Evolutionary conservation across 306 rosid species (phyloP), one percentile per base, ranked within the genome.

Genomic region (Coriaria nepalensis): DNA sequence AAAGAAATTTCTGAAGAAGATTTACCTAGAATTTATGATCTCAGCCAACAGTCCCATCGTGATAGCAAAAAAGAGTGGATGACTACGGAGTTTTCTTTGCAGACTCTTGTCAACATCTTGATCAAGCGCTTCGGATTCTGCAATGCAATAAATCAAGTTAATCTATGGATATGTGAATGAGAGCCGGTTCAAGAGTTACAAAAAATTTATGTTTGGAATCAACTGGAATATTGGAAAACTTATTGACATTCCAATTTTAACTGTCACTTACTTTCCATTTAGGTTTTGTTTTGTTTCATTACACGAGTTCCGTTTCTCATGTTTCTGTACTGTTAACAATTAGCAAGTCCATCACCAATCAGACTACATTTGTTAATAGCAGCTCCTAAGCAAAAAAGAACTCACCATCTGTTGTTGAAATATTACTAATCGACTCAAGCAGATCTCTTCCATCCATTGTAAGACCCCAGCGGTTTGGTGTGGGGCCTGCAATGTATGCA

Each of bases 381-480:
- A 15, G 53, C 13, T 35, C 71, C 42, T 42, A 57, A 46, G 20
- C 9, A 34, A 47, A 20, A 20, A 50, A 46, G 33, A 64, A 63
- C 86, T 66, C 71, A 85, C 95, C 77, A 43, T 72, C 71, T 52
- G 52, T 37, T 12, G 68, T 57, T 15, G 78, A 49, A 36, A 62
- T 69, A 55, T 62, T 65, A 43, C 51, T 60, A 50, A 79, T 59
- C 5, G 81, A 75, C 71, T 67, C 74, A 49, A 85, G 61, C 53
- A 85, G 72, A 60, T 85, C 94, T 40, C 56, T 43, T 37, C 93
- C 93, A 50, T 90, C 93, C 47, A 75, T 94, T 10, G 87, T 82
- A 56, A 68, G 71, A 65, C 98, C 98, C 98, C 98, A 90, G 61
- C 98, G 95, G 72, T 85, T 90, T 50, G 98, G 98, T 40, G 98